Conservation (phyloP, 805 yeast species). For the Brettanomyces custersianus region DNA sequence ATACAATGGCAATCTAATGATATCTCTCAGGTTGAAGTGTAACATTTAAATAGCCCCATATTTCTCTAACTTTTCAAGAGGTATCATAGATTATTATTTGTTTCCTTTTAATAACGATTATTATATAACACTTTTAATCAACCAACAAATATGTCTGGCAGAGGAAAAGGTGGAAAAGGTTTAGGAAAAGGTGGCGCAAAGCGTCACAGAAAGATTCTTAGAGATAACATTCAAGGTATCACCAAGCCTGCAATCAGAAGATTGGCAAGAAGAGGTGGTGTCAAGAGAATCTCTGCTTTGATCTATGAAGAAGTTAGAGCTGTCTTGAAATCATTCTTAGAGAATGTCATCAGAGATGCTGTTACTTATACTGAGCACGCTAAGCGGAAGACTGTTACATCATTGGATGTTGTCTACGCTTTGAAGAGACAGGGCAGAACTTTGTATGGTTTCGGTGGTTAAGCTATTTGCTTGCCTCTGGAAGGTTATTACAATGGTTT, state of each 20-base stretch:
- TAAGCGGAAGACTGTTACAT: constrained; percentile 99
- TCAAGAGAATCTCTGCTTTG: constrained; percentile 98
- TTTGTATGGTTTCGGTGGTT: constrained; percentile 99
- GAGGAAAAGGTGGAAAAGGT: constrained; percentile 99
- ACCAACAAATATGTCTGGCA: constrained; percentile 96
- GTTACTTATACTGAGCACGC: constrained; percentile 99
- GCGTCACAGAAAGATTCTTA: constrained; percentile 98
- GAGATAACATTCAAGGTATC: constrained; percentile 99
- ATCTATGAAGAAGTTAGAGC: constrained; percentile 99
- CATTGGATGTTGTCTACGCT: constrained; percentile 97
- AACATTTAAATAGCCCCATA: constrained; percentile 1
- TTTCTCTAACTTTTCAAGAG: neutral
- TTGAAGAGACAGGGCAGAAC: constrained; percentile 99
- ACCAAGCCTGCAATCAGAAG: constrained; percentile 99
- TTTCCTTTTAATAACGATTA: neutral
- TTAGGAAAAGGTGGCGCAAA: constrained; percentile 99
- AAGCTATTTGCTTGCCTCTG: constrained; percentile 28
- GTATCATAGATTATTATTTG: neutral
- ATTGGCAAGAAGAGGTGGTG: constrained; percentile 99
- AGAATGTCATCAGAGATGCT: constrained; percentile 97
- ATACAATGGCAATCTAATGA: no score
- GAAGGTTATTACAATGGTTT: no score
- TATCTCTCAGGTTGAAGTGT: no score
- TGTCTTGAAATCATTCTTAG: constrained; percentile 91
- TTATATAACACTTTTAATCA: constrained; percentile 1